These are phyloP conservation scores for Cutaneotrichosporon spelunceum DNA, from an alignment of 1,284 basidiomycete species.

Conservation along the genomic window DNA sequence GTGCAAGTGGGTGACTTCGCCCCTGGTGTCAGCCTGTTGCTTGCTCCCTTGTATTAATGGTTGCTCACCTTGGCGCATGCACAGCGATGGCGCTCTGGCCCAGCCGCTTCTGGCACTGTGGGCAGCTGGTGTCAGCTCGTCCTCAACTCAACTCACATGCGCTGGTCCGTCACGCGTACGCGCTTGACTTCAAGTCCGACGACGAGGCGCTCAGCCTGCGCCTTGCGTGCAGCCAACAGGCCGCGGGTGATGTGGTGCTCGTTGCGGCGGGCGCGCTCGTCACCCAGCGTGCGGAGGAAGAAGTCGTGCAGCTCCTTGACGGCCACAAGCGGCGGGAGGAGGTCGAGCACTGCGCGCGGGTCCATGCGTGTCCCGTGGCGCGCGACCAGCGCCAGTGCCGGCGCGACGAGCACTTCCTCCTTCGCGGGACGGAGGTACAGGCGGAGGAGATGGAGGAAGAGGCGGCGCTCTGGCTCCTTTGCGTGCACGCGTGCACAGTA, in stretches of 20 bases:
- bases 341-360: constrained; percentile 70
- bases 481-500: constrained; percentile 80
- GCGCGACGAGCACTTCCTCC: constrained; percentile 57
- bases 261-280: constrained; percentile 25
- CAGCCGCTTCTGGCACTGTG: constrained; percentile 89
- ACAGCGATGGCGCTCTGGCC: constrained; percentile 94
- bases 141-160: constrained; percentile 63
- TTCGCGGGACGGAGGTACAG: constrained; percentile 67
- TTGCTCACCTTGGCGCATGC: constrained; percentile 64
- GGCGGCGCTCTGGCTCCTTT: constrained; percentile 58
- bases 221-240: constrained; percentile 50
- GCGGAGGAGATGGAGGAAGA: constrained; percentile 80
- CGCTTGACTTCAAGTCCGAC: constrained; percentile 72
- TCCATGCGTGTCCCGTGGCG: constrained; percentile 79
- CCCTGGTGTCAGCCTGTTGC: constrained; percentile 38
- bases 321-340: constrained; percentile 82
- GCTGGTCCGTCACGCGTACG: constrained; percentile 85
- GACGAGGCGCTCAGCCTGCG: constrained; percentile 67
- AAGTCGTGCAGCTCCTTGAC: constrained; percentile 67
- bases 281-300: constrained; percentile 67
- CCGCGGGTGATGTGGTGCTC: constrained; percentile 21
- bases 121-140: constrained; percentile 62
- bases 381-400: constrained; percentile 78
- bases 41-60: too few species aligned
- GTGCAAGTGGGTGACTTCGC: constrained; percentile 90